Base-by-base conservation (phyloP, 352 stramenopile genomes). In the Globisporangium cederbergense region DNA sequence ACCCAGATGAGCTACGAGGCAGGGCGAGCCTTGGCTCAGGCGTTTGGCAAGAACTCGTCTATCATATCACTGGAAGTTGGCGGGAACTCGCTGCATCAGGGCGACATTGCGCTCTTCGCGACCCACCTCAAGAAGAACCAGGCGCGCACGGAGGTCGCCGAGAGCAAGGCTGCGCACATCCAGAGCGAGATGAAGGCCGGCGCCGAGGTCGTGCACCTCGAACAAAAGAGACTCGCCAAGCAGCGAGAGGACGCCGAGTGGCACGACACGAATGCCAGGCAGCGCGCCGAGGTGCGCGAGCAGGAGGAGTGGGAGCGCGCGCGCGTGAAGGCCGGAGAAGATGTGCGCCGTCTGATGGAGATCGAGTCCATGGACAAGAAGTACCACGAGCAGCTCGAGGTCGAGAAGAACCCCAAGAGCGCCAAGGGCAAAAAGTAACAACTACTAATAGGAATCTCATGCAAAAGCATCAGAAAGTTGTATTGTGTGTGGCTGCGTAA, bases 331-430 rank as follows among this genome's bases (percentile, higher is more conserved):
- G 75, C 78, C 32, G 78, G 88, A 42, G 70, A 68, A 13, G 77
- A 86, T 2, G 74, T 90, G 36, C 66, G 72, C 3, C 68, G 83
- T 11, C 58, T 82, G 18, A 43, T 83, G 45, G 74, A 72, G 42
- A 87, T 90, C 65, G 75, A 88, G 38, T 73, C 73, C 13, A 63
- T 83, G 45, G 79, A 87, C 59, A 88, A 90, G 30, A 72, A 74
- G 60, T 86, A 90, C 40, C 43, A 78, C 47, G 74, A 79, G 20
- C 53, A 65, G 18, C 71, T 75, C 4, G 72, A 82, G 38, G 68
- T 55, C 1, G 75, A 85, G 38, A 78, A 81, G 59, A 86, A 79
- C 9, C 40, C 72, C 46, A 86, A 84, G 42, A 66, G 49, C 47
- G 72, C 53, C 42, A 91, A 89, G 71, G 71, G 60, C 1, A 89